These are phyloP conservation scores for Viridothelium virens DNA, from an alignment of 495 filamentous ascomycete species.

Conservation along the genomic window DNA sequence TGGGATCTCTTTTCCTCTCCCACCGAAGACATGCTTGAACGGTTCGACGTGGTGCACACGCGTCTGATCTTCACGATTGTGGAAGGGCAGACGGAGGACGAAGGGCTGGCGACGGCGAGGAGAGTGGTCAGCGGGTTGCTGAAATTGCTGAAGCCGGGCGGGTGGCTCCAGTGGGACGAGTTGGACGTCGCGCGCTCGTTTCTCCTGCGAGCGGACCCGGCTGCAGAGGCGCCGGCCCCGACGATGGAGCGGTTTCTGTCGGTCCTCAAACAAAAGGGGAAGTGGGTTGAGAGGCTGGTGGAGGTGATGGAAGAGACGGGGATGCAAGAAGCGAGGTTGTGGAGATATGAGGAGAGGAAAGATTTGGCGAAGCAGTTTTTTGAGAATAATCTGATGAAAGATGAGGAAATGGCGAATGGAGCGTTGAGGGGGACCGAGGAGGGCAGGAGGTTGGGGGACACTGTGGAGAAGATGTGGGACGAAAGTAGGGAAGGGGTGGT, in stretches of 20 bases:
- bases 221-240: background rate
- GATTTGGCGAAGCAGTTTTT: background rate
- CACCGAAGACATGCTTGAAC: constrained; percentile 22
- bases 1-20: constrained; percentile 28
- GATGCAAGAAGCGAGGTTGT: background rate
- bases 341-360: background rate
- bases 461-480: background rate
- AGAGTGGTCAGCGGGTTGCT: constrained; percentile 6
- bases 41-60: constrained; percentile 37
- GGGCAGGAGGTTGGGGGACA: background rate
- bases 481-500: background rate
- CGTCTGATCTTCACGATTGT: constrained; percentile 31
- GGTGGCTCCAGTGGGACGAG: constrained; percentile 41
- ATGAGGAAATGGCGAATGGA: background rate
- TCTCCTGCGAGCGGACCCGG: background rate
- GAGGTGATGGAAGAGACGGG: background rate
- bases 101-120: constrained; percentile 25
- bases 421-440: background rate
- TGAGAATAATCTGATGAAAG: background rate
- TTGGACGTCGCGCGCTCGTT: background rate
- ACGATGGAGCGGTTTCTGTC: background rate
- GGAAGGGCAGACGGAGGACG: constrained; percentile 20
- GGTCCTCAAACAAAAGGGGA: background rate
- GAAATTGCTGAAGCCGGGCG: constrained; percentile 35
- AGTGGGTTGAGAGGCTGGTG: background rate